These are phyloP conservation scores for Ophiostoma angusticollis DNA, from an alignment of 2,329 filamentous ascomycete species.

Conservation along the genomic window DNA sequence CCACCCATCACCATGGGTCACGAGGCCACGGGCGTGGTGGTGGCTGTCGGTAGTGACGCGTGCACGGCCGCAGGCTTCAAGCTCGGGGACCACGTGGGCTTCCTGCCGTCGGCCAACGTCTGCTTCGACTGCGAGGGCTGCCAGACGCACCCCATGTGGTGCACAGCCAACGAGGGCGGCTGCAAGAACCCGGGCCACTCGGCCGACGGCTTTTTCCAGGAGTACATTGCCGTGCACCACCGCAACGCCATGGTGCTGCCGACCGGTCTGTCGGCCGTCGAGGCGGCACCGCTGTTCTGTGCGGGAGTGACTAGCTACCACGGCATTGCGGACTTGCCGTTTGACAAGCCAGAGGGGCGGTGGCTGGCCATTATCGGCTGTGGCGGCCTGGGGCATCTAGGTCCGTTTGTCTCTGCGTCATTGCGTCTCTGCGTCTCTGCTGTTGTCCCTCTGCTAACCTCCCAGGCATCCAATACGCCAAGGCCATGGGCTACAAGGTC, in stretches of 20 bases:
- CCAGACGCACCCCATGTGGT: conserved; percentile 15
- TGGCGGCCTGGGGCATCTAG: conserved; percentile 17
- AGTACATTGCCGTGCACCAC: conserved; percentile 18
- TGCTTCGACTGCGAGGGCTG: conserved; percentile 18
- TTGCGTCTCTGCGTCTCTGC: too few species aligned
- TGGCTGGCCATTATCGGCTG: conserved; percentile 18
- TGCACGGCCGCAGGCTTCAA: conserved; percentile 33
- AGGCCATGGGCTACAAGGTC: conserved; percentile 16
- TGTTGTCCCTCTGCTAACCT: too few species aligned
- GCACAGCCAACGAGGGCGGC: conserved; percentile 13
- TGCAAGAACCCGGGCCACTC: conserved; percentile 17
- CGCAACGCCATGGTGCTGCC: conserved; percentile 18
- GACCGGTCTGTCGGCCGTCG: conserved; percentile 12
- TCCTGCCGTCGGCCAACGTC: conserved; percentile 11
- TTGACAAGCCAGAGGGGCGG: conserved; percentile 7
- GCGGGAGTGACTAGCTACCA: conserved; percentile 18
- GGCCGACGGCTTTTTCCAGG: conserved; percentile 18
- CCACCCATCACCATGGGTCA: conserved; percentile 31
- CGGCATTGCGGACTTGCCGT: conserved; percentile 2
- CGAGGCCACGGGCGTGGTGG: conserved; percentile 50
- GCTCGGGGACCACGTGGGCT: conserved; percentile 45
- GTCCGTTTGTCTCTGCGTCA: too few species aligned
- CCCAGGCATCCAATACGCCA: conserved; percentile 15
- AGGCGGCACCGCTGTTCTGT: conserved; percentile 20
- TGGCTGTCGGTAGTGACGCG: background rate